Percentiles rank a stretch among this genome's conserved stretches.
Conservation (phyloP, 192 early-diverging fungal genomes). For the Coemansia sp. region DNA sequence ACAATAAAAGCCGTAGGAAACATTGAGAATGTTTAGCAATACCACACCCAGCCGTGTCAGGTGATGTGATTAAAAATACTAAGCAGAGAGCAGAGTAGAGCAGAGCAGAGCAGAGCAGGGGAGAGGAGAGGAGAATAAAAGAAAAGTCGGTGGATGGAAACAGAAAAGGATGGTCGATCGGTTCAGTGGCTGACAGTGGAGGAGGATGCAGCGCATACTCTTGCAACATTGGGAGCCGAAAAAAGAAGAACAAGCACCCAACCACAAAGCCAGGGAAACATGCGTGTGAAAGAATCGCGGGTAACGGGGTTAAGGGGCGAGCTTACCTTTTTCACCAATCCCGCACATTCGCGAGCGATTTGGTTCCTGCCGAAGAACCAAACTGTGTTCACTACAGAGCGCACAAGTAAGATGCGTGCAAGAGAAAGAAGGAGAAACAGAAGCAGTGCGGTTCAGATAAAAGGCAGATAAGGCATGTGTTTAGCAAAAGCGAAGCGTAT, state of each 20-base stretch:
- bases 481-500: not conserved
- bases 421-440: not conserved
- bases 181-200: not conserved
- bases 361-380: constrained; percentile 82
- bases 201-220: not conserved
- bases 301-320: constrained; percentile 5
- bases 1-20: not conserved
- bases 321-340: constrained; percentile 88
- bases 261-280: not conserved
- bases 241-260: not conserved
- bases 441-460: not conserved
- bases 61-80: too few species aligned
- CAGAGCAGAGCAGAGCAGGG: too few species aligned
- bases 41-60: too few species aligned
- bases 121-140: too few species aligned
- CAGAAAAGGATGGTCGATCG: not conserved
- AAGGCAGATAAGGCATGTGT: constrained; percentile 6
- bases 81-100: too few species aligned
- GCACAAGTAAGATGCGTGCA: not conserved
- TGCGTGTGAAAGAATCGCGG: not conserved
- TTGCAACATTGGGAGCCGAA: not conserved
- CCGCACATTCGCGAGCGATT: constrained; percentile 91
- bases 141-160: too few species aligned
- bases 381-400: constrained; percentile 54
- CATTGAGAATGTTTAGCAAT: not conserved